Conservation (phyloP, 495 filamentous ascomycete species). For the Xylaria curta region DNA sequence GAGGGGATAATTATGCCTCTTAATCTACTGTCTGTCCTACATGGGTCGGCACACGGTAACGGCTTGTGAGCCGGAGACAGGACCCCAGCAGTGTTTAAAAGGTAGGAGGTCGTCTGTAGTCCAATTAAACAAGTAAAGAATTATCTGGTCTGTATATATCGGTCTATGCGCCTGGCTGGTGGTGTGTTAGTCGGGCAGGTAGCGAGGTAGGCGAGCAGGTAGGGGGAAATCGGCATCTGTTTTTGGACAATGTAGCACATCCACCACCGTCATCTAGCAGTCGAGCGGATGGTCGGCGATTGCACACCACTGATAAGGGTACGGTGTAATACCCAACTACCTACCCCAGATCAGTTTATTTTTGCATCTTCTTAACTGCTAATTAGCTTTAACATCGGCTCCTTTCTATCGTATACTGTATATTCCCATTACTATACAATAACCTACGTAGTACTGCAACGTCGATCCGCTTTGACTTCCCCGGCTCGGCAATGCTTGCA, state of each 20-base stretch:
- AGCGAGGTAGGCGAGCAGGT: background rate
- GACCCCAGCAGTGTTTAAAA: background rate
- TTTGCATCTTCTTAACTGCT: background rate
- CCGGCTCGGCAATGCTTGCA: slow-evolving; percentile 14
- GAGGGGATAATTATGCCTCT: slow-evolving; percentile 2
- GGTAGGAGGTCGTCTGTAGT: background rate
- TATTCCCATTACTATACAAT: background rate
- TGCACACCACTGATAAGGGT: background rate
- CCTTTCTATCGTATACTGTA: background rate
- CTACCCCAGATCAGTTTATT: slow-evolving; percentile 3
- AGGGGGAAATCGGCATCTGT: slow-evolving; percentile 3
- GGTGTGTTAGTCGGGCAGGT: background rate
- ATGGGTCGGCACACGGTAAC: background rate
- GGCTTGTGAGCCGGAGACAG: background rate
- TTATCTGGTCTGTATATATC: background rate
- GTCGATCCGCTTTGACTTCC: slow-evolving; percentile 19
- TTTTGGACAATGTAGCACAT: background rate
- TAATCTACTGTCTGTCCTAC: background rate
- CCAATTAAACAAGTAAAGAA: background rate
- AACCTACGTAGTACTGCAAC: background rate
- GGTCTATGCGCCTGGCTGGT: background rate
- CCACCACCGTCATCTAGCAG: background rate
- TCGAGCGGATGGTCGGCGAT: background rate
- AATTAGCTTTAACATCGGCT: background rate
- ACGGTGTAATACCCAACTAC: background rate